Percentiles rank a stretch among this genome's conserved stretches.
These are phyloP conservation scores for Obba rivulosa DNA, from an alignment of 768 basidiomycete species.

Conservation along the genomic window DNA sequence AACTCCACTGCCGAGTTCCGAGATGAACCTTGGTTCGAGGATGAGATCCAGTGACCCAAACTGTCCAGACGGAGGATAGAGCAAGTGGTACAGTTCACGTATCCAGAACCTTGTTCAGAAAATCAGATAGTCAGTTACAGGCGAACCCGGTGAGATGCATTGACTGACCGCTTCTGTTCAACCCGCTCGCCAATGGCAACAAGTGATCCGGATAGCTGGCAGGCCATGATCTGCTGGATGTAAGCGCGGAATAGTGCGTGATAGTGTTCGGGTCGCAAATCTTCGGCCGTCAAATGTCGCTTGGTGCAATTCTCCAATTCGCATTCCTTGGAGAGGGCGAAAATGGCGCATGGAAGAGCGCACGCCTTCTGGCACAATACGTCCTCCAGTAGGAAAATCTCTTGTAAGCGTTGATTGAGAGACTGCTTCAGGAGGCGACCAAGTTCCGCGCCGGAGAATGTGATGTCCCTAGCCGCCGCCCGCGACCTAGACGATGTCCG, in stretches of 20 bases:
- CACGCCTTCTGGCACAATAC: conserved; percentile 22
- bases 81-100: no score
- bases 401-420: conserved; percentile 24
- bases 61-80: no score
- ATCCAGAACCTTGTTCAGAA: no score
- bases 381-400: conserved; percentile 25
- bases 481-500: no score
- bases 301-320: conserved; percentile 28
- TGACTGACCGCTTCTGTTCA: conserved; percentile 1
- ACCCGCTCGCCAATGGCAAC: neutral
- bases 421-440: conserved; percentile 16
- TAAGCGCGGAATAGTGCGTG: conserved; percentile 40
- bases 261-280: conserved; percentile 28
- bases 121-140: no score
- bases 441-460: conserved; percentile 3
- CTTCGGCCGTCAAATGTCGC: conserved; percentile 28
- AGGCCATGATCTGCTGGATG: conserved; percentile 45
- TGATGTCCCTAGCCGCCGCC: no score
- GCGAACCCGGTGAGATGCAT: no score
- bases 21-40: no score
- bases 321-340: conserved; percentile 2
- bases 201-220: conserved; percentile 25
- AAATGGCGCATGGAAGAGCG: conserved; percentile 36
- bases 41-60: no score
- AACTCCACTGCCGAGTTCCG: no score